phyloP scores from a whole-genome alignment of 805 yeast species.

The Yamadazyma paraphyllophila region DNA sequence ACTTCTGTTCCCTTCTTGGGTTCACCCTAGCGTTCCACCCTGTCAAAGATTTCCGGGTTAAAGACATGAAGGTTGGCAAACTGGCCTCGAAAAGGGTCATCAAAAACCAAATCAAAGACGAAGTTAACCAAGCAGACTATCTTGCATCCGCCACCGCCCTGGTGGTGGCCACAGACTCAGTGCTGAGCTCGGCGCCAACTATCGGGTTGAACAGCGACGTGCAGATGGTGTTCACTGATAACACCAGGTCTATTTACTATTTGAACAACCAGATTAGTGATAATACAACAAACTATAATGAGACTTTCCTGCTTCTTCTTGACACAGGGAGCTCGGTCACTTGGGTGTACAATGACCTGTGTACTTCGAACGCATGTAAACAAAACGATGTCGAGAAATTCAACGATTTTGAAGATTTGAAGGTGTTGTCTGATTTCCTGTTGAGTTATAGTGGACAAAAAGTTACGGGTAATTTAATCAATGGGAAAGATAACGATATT shows the following conservation, averaged over 20 bases:
- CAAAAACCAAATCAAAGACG: not conserved
- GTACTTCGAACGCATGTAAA: slow-evolving; percentile 44
- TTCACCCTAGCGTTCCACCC: slow-evolving; percentile 15
- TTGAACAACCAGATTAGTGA: slow-evolving; percentile 19
- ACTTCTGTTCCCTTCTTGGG: not conserved
- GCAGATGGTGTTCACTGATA: slow-evolving; percentile 22
- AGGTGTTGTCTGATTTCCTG: slow-evolving; percentile 35
- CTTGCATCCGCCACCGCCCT: slow-evolving; percentile 10
- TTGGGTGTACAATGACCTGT: slow-evolving; percentile 58
- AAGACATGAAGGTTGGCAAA: slow-evolving; percentile 9
- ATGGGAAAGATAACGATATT: slow-evolving; percentile 28
- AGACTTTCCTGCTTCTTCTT: slow-evolving; percentile 49
- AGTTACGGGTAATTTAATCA: slow-evolving; percentile 49
- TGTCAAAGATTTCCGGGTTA: slow-evolving; percentile 19
- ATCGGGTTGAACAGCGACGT: slow-evolving; percentile 14
- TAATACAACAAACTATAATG: slow-evolving; percentile 21
- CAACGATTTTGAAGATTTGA: slow-evolving; percentile 15
- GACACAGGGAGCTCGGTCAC: slow-evolving; percentile 67
- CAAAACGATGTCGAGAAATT: slow-evolving; percentile 25
- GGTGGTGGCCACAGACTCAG: slow-evolving; percentile 11
- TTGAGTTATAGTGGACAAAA: slow-evolving; percentile 54
- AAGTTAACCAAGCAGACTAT: slow-evolving; percentile 1
- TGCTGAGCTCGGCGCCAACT: slow-evolving; percentile 16
- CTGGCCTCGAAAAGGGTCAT: not conserved
- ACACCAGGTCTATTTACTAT: slow-evolving; percentile 20